These are phyloP conservation scores for Lactifluus hygrophoroides DNA, from an alignment of 768 basidiomycete species.

Conservation along the genomic window DNA sequence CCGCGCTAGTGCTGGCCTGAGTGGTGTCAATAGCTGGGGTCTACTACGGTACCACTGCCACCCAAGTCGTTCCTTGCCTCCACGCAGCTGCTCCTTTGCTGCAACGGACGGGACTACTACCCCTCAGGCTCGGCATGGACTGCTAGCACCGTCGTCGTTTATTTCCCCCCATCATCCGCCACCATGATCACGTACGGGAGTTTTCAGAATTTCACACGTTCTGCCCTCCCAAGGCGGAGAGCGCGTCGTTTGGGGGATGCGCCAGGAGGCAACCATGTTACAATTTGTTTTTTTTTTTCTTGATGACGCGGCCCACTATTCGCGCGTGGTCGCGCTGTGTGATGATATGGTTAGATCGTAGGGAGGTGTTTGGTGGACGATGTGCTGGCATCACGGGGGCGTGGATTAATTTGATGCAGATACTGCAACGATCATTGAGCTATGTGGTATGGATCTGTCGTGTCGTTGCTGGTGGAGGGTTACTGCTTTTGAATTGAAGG, in stretches of 20 bases:
- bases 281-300: constrained; percentile 89
- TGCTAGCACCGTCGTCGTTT: constrained; percentile 72
- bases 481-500: too few relatives aligned
- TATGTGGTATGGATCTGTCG: constrained; percentile 60
- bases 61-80: too few relatives aligned
- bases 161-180: too few relatives aligned
- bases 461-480: not conserved
- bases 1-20: constrained; percentile 24
- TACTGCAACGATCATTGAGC: too few relatives aligned
- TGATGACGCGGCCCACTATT: constrained; percentile 87
- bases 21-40: too few relatives aligned
- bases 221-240: constrained; percentile 87
- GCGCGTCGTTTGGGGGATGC: constrained; percentile 46
- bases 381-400: too few relatives aligned
- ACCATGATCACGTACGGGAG: too few relatives aligned
- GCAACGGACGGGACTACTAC: too few relatives aligned
- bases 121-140: constrained; percentile 68
- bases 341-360: constrained; percentile 85
- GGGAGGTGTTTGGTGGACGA: constrained; percentile 35
- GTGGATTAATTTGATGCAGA: too few relatives aligned
- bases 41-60: too few relatives aligned
- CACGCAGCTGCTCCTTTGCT: constrained; percentile 49
- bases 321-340: constrained; percentile 53
- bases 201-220: constrained; percentile 84
- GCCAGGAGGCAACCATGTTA: constrained; percentile 87